Evolutionary conservation across 768 basidiomycete species (phyloP), one percentile per base, ranked within the genome.

Genomic region (Termitomyces sp.): DNA sequence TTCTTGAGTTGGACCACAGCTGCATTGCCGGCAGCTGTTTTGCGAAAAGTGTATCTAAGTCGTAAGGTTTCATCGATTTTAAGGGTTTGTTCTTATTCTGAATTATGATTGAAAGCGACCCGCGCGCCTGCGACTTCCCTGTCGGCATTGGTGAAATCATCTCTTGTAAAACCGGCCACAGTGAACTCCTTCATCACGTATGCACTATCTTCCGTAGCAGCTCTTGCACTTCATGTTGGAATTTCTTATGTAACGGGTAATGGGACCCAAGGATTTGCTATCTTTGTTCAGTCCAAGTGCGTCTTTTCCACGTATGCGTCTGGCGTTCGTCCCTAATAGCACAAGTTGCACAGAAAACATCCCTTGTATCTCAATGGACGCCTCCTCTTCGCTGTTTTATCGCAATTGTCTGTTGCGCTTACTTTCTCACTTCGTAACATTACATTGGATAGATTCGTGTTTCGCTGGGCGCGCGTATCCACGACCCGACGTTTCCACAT

Each of bases 351-450:
- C 45, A 89, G 88, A 63, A 89, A 86, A 68, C 86, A 91, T 56
- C 88, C 87, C 0, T 81, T 82, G 58, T 85, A 89, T 62, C 73
- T 90, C 20, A 89, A 89, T 50, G 87, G 86, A 1, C 80, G 81
- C 16, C 69, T 88, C 5, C 58, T 90, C 7, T 88, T 87, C 63
- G 65, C 89, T 16, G 50, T 82, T 23, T 59, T 80, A 44, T 76
- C 82, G 0, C 88, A 90, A 63, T 10, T 75, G 2, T 69, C 70
- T 39, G 62, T 78, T 9, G 81, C 82, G 0, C 40, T 70, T 7
- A 70, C 73, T 2, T 89, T 78, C 57, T 68, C 76, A 1, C 64
- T 86, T 20, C 77, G 88, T 7, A 82, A 80, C 32, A 66, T 84
- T n/a, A 76, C 88, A 67, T 73, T 79, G 1, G 88, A 90, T 59